Conservation (phyloP, 345 rosid species). For the Arabidopsis suecica region DNA sequence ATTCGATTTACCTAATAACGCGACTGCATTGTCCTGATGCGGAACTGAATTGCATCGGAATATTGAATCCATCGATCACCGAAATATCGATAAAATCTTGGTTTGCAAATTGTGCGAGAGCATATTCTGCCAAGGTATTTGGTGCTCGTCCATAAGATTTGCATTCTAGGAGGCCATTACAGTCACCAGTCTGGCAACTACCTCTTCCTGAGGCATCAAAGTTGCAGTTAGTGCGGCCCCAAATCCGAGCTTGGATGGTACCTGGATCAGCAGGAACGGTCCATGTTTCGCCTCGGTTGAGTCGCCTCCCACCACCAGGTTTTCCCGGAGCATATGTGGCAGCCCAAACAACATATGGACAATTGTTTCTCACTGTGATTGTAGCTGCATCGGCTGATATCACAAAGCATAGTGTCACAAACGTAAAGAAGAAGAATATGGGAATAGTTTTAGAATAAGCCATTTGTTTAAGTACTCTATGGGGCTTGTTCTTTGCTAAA, state of each 20-base stretch:
- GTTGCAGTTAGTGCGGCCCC: conserved; percentile 45
- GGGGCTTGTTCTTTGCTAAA: conserved; percentile 1
- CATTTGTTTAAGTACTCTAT: conserved; percentile 19
- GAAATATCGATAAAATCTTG: conserved; percentile 54
- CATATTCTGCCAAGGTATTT: conserved; percentile 46
- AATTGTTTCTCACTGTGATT: conserved; percentile 42
- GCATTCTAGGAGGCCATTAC: conserved; percentile 45
- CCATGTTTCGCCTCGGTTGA: conserved; percentile 45
- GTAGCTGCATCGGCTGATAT: conserved; percentile 20
- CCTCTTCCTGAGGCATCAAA: conserved; percentile 43
- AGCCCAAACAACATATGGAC: conserved; percentile 52
- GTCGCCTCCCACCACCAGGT: conserved; percentile 50
- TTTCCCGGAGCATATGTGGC: conserved; percentile 40
- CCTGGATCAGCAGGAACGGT: conserved; percentile 35
- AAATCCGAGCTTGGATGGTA: conserved; percentile 39
- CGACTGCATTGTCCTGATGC: conserved; percentile 31
- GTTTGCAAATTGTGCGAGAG: conserved; percentile 28
- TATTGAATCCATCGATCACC: conserved; percentile 46
- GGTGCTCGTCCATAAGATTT: conserved; percentile 41
- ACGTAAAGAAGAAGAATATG: conserved; percentile 22
- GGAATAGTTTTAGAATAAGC: conserved; percentile 17
- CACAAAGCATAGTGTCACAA: conserved; percentile 14
- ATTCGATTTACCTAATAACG: conserved; percentile 24
- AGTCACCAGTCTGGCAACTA: conserved; percentile 42
- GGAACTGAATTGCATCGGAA: conserved; percentile 55